phyloP scores from a whole-genome alignment of 306 rosid genomes.

The Cyclanthera cordifolia region DNA sequence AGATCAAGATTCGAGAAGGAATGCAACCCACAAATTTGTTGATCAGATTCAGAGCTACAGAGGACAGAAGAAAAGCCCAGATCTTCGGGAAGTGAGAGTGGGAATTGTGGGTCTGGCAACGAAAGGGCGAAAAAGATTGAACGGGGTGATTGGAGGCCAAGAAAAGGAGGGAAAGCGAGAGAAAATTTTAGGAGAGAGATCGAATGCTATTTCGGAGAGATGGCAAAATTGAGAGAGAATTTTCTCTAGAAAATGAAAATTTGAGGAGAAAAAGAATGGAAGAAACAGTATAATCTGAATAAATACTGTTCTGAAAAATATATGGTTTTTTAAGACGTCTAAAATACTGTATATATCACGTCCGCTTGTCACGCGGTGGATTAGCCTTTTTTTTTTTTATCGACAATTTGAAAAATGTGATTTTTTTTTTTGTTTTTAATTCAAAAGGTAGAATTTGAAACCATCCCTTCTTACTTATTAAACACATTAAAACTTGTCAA shows the following conservation, averaged over 20 bases:
- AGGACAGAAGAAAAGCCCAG: constrained; percentile 28
- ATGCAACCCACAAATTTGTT: neutral
- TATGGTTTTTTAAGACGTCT: no score
- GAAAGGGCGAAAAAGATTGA: constrained; percentile 1
- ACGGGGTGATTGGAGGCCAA: neutral
- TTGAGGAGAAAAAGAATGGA: neutral
- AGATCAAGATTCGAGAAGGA: constrained; percentile 6
- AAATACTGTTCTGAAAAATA: no score
- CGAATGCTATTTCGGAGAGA: constrained; percentile 31
- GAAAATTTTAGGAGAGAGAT: constrained; percentile 22
- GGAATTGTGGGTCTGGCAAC: neutral
- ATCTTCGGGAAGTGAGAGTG: constrained; percentile 1
- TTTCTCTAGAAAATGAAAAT: neutral
- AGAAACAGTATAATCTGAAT: constrained; percentile 12
- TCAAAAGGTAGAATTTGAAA: no score
- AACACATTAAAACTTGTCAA: no score
- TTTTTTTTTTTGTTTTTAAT: no score
- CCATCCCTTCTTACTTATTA: no score
- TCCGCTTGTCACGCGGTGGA: no score
- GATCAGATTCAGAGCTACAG: constrained; percentile 19
- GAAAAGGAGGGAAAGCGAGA: neutral
- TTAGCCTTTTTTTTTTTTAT: no score
- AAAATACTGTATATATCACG: no score
- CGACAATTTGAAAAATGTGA: no score
- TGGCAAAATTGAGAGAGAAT: neutral